Evolutionary conservation across 1,284 basidiomycete genomes (phyloP).

Genomic region (Mycena citricolor): DNA sequence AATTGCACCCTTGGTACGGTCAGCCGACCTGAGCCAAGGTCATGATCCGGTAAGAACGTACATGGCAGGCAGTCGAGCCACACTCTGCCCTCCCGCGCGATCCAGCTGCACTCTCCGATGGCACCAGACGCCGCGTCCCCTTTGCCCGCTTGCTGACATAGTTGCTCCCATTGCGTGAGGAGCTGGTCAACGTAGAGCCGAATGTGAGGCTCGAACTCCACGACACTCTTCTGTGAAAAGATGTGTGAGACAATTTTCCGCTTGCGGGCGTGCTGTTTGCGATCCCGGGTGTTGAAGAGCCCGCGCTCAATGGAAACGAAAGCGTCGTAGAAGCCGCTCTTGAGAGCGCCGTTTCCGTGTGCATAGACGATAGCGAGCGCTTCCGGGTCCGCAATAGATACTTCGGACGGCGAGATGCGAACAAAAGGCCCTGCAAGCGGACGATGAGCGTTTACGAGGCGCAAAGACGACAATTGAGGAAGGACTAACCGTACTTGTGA

Average conservation of each 20-base stretch:
- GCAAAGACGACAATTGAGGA: background rate
- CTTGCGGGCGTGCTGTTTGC: conserved; percentile 82
- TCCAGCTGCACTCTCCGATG: conserved; percentile 69
- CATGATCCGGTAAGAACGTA: conserved; percentile 39
- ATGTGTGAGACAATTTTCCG: conserved; percentile 87
- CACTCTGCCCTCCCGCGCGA: conserved; percentile 55
- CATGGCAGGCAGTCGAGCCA: conserved; percentile 77
- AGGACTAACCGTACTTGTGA: conserved; percentile 66
- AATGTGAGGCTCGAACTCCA: conserved; percentile 80
- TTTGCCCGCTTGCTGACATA: conserved; percentile 58
- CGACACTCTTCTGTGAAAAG: conserved; percentile 80
- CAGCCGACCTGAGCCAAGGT: conserved; percentile 40
- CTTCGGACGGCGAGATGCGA: conserved; percentile 82
- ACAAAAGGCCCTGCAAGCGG: conserved; percentile 71
- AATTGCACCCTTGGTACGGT: conserved; percentile 42
- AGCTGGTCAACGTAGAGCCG: conserved; percentile 61
- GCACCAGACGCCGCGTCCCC: conserved; percentile 50
- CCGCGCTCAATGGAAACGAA: conserved; percentile 76
- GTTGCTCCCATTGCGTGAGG: conserved; percentile 77
- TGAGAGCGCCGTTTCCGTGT: conserved; percentile 76
- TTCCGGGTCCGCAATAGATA: conserved; percentile 78
- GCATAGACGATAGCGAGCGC: conserved; percentile 76
- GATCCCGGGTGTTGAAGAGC: conserved; percentile 84
- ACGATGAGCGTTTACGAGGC: background rate
- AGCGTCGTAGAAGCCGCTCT: conserved; percentile 79